Conservation (phyloP, 192 early-diverging fungal genomes). For the Dissophora globulifera region DNA sequence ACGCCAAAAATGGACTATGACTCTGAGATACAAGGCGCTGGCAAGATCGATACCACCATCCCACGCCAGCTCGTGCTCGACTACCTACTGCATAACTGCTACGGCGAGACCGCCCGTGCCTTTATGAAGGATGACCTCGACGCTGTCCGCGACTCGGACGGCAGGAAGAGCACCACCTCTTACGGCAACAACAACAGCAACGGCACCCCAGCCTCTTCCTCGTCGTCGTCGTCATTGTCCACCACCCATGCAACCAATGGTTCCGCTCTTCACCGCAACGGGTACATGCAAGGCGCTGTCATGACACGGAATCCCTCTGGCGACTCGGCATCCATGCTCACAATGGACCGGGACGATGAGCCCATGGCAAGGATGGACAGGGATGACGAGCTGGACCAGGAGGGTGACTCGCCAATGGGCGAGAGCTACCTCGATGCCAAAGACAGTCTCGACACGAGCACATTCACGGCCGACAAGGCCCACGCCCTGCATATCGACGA, state of each 20-base stretch:
- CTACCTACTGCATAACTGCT: conserved; percentile 75
- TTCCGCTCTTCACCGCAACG: no score
- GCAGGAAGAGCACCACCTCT: conserved; percentile 10
- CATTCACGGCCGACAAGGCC: conserved; percentile 33
- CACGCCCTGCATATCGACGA: conserved; percentile 44
- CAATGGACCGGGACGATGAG: no score
- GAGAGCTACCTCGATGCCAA: conserved; percentile 13
- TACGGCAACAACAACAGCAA: conserved; percentile 10
- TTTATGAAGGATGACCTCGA: conserved; percentile 63
- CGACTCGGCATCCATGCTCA: conserved; percentile 14
- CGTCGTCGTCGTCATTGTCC: no score
- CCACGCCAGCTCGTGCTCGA: conserved; percentile 68
- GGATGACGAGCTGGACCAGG: conserved; percentile 31
- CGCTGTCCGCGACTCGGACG: conserved; percentile 32
- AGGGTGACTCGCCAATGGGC: conserved; percentile 52
- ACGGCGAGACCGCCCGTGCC: conserved; percentile 69
- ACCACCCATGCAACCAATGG: no score
- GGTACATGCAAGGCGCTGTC: conserved; percentile 18
- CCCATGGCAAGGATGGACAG: conserved; percentile 42
- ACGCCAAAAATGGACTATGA: conserved; percentile 34
- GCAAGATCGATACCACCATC: conserved; percentile 48
- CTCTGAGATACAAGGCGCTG: conserved; percentile 32
- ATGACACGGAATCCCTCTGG: conserved; percentile 43
- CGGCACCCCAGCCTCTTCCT: no score
- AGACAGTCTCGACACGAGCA: conserved; percentile 5